Conservation (phyloP, 805 yeast species). For the Ogataea philodendri region DNA sequence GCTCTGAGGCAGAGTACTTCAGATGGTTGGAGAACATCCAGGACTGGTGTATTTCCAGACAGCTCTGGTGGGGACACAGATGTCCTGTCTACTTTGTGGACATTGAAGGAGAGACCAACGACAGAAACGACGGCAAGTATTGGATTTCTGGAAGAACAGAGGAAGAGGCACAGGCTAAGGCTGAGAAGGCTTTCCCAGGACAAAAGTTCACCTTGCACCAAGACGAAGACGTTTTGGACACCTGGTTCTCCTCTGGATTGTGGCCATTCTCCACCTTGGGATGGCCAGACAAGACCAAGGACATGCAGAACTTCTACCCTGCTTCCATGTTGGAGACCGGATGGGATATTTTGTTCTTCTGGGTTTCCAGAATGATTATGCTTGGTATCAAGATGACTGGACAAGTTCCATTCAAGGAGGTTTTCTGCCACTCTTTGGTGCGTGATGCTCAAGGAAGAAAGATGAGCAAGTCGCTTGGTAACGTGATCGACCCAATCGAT, state of each 20-base stretch:
- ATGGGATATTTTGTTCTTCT: slow-evolving; percentile 98
- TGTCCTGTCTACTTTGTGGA: slow-evolving; percentile 91
- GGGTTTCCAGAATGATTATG: slow-evolving; percentile 97
- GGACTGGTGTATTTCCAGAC: slow-evolving; percentile 99
- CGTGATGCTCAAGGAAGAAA: slow-evolving; percentile 99
- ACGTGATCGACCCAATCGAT: slow-evolving; percentile 93
- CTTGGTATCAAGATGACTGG: slow-evolving; percentile 90
- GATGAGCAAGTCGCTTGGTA: slow-evolving; percentile 97
- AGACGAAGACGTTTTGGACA: slow-evolving; percentile 97
- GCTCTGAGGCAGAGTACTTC: slow-evolving; percentile 90
- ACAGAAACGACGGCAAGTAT: slow-evolving; percentile 58
- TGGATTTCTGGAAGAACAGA: slow-evolving; percentile 89
- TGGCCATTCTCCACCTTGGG: slow-evolving; percentile 98
- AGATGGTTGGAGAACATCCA: slow-evolving; percentile 95
- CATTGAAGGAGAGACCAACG: slow-evolving; percentile 72
- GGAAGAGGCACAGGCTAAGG: slow-evolving; percentile 85
- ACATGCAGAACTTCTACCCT: slow-evolving; percentile 78
- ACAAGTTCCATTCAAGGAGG: slow-evolving; percentile 88
- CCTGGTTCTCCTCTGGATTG: slow-evolving; percentile 97
- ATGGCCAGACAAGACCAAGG: slow-evolving; percentile 82
- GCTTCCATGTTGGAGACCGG: slow-evolving; percentile 96
- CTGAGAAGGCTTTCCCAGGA: slow-evolving; percentile 67
- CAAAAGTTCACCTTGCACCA: slow-evolving; percentile 75
- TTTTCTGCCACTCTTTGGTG: slow-evolving; percentile 96
- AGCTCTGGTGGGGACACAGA: slow-evolving; percentile 93